Evolutionary conservation across 2,329 filamentous ascomycete species (phyloP).

Genomic region (Colletotrichum acutatum): DNA sequence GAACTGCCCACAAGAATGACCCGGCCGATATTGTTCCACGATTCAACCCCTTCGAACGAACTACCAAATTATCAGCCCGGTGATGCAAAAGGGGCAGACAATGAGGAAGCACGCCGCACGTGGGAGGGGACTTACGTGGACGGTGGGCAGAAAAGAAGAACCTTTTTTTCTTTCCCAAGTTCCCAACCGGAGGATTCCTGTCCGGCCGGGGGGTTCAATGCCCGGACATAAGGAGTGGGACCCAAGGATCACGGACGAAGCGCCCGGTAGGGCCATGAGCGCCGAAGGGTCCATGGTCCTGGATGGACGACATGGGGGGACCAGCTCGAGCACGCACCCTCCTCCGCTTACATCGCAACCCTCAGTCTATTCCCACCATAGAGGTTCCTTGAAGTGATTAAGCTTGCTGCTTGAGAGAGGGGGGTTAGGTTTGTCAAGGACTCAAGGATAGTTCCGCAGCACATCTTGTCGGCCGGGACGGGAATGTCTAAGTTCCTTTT

Average conservation of each 20-base stretch:
- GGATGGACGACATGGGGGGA: background rate
- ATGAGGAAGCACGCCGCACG: no score
- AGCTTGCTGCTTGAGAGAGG: background rate
- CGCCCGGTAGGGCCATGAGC: slow-evolving; percentile 17
- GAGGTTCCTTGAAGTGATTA: slow-evolving; percentile 11
- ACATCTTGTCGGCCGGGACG: slow-evolving; percentile 8
- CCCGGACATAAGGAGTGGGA: slow-evolving; percentile 24
- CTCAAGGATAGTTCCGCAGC: background rate
- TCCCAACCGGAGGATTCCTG: background rate
- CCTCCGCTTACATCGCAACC: slow-evolving; percentile 26
- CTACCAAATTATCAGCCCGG: background rate
- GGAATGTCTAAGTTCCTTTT: background rate
- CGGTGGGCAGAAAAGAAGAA: background rate
- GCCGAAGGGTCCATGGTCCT: slow-evolving; percentile 12
- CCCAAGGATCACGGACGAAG: slow-evolving; percentile 22
- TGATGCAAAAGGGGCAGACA: slow-evolving; percentile 11
- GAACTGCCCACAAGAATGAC: background rate
- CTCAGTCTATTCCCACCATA: slow-evolving; percentile 29
- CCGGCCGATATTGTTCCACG: slow-evolving; percentile 5
- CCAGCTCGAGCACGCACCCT: slow-evolving; percentile 7
- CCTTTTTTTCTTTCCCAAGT: background rate
- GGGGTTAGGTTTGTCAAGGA: background rate
- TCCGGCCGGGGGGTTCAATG: slow-evolving; percentile 7
- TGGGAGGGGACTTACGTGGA: background rate
- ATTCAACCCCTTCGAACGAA: background rate